Percentiles rank a stretch among this genome's conserved stretches.
Conservation (phyloP, 805 yeast species). For the Naumovozyma baii region DNA sequence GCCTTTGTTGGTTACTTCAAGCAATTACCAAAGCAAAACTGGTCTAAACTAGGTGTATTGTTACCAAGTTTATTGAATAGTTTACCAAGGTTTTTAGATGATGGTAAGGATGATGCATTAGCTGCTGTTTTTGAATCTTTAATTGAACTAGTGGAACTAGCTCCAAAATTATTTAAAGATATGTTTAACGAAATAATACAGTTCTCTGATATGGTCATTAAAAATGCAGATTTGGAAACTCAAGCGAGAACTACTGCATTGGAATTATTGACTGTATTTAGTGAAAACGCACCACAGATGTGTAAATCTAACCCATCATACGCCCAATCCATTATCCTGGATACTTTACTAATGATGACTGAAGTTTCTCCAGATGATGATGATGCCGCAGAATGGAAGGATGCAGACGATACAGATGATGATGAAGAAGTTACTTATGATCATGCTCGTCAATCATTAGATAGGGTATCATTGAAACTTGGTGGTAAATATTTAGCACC, state of each 20-base stretch:
- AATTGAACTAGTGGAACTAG: constrained; percentile 83
- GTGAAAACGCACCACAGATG: constrained; percentile 92
- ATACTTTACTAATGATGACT: constrained; percentile 76
- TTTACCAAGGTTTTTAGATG: constrained; percentile 71
- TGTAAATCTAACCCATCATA: constrained; percentile 72
- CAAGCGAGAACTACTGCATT: constrained; percentile 75
- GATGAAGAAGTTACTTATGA: constrained; percentile 82
- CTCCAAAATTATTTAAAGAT: constrained; percentile 87
- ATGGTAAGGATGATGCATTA: constrained; percentile 71
- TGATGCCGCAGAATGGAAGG: constrained; percentile 80
- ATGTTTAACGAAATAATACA: constrained; percentile 84
- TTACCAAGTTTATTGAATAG: constrained; percentile 80
- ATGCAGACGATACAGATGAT: constrained; percentile 65
- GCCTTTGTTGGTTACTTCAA: constrained; percentile 89
- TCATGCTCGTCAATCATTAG: constrained; percentile 91
- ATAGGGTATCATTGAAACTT: constrained; percentile 74
- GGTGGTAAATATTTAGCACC: constrained; percentile 78
- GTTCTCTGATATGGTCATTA: constrained; percentile 75
- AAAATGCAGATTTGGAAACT: constrained; percentile 70
- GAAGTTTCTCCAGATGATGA: constrained; percentile 87
- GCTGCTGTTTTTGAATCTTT: constrained; percentile 82
- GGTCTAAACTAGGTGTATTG: constrained; percentile 69
- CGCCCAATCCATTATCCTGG: constrained; percentile 59
- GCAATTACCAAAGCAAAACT: constrained; percentile 63
- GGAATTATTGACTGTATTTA: constrained; percentile 80